Evolutionary conservation across 495 filamentous ascomycete species (phyloP), one percentile per base, ranked within the genome.

Genomic region (Penicillium ochrochloron): DNA sequence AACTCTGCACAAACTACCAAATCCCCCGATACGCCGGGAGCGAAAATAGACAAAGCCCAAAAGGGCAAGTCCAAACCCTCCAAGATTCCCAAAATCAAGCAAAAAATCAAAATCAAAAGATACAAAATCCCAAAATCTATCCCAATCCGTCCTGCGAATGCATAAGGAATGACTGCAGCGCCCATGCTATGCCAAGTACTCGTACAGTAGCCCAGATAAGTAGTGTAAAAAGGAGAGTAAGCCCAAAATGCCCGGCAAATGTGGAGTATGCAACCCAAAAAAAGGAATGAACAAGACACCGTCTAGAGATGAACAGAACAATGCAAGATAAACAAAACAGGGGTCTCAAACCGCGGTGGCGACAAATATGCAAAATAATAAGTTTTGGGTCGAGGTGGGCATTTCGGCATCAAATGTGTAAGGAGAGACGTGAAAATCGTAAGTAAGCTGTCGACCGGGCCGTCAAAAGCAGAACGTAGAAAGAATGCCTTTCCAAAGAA

Each of bases 151-250:
- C 74, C 77, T 74, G 76, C 76, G 66, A 71, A 72, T 76, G 69
- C 62, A 68, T 66, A 80, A 81, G 77, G 78, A 81, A 78, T 70
- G 78, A 79, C 75, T 71, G 78, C 76, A 77, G 75, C 77, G 76
- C 73, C 78, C 69, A 71, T 74, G 71, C 75, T 76, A 81, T 79
- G 77, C 77, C 65, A 72, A 62, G 65, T 78, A 74, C 61, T 78
- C 70, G 68, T 78, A 79, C 77, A 79, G 61, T 69, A 72, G 71
- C 70, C 69, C 71, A 74, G 69, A 63, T 66, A 52, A 61, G 57
- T 64, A 10, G 39, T 61, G 54, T 57, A 14, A 61, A 72, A 78
- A 77, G 76, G 77, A 78, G 72, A 72, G 77, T 48, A 76, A 73
- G 74, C 75, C 66, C 54, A 60, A 62, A 76, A 78, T 79, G 77